Conservation (phyloP, 2,329 filamentous ascomycete genomes). For the Stemphylium vesicarium region DNA sequence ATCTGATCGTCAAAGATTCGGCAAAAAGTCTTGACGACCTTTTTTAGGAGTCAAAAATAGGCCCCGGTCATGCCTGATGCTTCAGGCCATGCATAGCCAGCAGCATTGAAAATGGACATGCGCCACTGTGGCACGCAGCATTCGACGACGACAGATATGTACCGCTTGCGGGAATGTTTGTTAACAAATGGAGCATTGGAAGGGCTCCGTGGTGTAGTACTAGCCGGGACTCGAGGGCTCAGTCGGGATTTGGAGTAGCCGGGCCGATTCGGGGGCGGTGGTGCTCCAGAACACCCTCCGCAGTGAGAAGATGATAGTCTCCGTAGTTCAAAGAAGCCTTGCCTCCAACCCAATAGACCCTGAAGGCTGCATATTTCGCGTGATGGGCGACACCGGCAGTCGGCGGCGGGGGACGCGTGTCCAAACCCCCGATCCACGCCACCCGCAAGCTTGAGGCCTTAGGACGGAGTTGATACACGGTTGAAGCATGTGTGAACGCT, state of each 20-base stretch:
- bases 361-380: slow-evolving; percentile 2
- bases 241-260: slow-evolving; percentile 10
- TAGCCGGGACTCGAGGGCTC: slow-evolving; percentile 12
- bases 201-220: slow-evolving; percentile 20
- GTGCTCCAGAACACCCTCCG: slow-evolving; percentile 4
- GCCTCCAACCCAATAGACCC: neutral
- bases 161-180: slow-evolving; percentile 27
- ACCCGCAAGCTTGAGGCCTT: slow-evolving; percentile 18
- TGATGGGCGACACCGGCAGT: slow-evolving; percentile 14
- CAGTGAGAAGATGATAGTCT: neutral
- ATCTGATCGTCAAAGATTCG: slow-evolving; percentile 89
- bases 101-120: slow-evolving; percentile 21
- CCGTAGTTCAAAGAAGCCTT: slow-evolving; percentile 6
- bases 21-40: slow-evolving; percentile 91
- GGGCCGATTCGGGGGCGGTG: slow-evolving; percentile 7
- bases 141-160: slow-evolving; percentile 30
- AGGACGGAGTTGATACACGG: slow-evolving; percentile 31
- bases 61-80: neutral
- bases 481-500: slow-evolving; percentile 32
- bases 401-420: slow-evolving; percentile 15
- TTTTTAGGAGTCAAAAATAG: slow-evolving; percentile 57
- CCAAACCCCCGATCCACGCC: slow-evolving; percentile 14
- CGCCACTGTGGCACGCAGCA: slow-evolving; percentile 49
- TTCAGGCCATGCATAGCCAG: neutral
- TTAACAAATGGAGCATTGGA: slow-evolving; percentile 12